A percentile compares a stretch with the other conserved stretches of the same genome.
Evolutionary conservation across 176 grass and related monocot species (phyloP).

Genomic region (Bolboschoenus planiculmis): DNA sequence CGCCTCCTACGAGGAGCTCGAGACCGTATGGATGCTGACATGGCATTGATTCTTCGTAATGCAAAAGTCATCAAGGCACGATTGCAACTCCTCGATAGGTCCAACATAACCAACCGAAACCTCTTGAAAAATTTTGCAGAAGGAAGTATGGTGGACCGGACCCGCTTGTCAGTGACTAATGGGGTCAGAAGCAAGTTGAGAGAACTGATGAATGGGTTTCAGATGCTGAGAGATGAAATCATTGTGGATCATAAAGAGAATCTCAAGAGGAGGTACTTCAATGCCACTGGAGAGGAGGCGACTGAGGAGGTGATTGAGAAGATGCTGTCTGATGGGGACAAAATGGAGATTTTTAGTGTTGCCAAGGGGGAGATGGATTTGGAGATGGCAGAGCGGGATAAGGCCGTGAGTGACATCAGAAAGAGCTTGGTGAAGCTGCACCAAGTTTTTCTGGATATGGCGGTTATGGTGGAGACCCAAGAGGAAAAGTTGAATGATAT

Average conservation of each 20-base stretch:
- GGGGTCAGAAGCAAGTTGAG: conserved; percentile 32
- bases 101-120: conserved; percentile 34
- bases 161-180: conserved; percentile 30
- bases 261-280: conserved; percentile 39
- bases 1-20: conserved; percentile 30
- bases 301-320: conserved; percentile 35
- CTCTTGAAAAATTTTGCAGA: conserved; percentile 17
- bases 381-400: conserved; percentile 36
- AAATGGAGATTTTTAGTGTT: conserved; percentile 19
- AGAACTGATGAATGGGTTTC: conserved; percentile 37
- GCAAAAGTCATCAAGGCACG: conserved; percentile 34
- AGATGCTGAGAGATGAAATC: conserved; percentile 32
- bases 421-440: conserved; percentile 44
- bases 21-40: conserved; percentile 40
- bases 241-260: conserved; percentile 31
- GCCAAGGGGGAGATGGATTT: conserved; percentile 21
- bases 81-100: conserved; percentile 30
- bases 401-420: conserved; percentile 38
- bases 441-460: conserved; percentile 47
- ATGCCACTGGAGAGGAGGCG: conserved; percentile 31
- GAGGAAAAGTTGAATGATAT: conserved; percentile 44
- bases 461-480: conserved; percentile 35
- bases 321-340: conserved; percentile 26
- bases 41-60: conserved; percentile 35
- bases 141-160: conserved; percentile 36